Evolutionary conservation across 768 basidiomycete species (phyloP).

Genomic region (Clavulina sp.): DNA sequence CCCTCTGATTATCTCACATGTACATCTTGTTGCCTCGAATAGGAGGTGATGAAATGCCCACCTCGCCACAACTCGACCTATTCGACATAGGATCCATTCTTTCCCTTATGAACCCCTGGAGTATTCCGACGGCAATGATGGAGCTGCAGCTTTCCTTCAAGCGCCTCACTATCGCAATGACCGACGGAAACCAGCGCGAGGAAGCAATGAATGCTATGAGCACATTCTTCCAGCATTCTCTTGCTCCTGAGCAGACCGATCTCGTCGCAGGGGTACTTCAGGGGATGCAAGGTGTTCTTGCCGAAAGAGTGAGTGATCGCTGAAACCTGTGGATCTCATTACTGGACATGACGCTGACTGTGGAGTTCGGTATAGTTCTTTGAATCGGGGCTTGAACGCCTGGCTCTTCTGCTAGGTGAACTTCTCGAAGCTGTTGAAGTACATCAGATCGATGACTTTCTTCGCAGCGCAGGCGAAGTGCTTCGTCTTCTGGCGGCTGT

Average conservation of each 20-base stretch:
- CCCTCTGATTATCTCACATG: not conserved
- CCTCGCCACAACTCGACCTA: too few relatives aligned
- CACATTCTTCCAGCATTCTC: constrained; percentile 52
- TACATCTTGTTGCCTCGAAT: not conserved
- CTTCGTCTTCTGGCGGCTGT: constrained; percentile 10
- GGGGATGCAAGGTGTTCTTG: constrained; percentile 47
- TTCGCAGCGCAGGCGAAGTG: constrained; percentile 7
- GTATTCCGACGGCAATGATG: constrained; percentile 62
- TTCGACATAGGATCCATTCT: constrained; percentile 45
- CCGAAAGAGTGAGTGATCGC: constrained; percentile 15
- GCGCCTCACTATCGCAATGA: constrained; percentile 50
- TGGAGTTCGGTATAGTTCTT: constrained; percentile 3
- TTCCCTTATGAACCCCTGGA: constrained; percentile 64
- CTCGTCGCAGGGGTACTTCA: constrained; percentile 70
- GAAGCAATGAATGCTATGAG: constrained; percentile 40
- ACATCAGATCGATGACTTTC: not conserved
- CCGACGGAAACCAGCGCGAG: constrained; percentile 26
- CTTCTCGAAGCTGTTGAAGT: not conserved
- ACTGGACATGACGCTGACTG: not conserved
- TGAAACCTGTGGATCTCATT: not conserved
- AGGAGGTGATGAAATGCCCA: not conserved
- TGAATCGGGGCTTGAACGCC: constrained; percentile 7
- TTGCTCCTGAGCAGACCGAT: constrained; percentile 63
- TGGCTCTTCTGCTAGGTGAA: constrained; percentile 4
- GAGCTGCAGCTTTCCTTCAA: constrained; percentile 60